Conservation (phyloP, 2,329 filamentous ascomycete species). For the Colletotrichum falcatum region DNA sequence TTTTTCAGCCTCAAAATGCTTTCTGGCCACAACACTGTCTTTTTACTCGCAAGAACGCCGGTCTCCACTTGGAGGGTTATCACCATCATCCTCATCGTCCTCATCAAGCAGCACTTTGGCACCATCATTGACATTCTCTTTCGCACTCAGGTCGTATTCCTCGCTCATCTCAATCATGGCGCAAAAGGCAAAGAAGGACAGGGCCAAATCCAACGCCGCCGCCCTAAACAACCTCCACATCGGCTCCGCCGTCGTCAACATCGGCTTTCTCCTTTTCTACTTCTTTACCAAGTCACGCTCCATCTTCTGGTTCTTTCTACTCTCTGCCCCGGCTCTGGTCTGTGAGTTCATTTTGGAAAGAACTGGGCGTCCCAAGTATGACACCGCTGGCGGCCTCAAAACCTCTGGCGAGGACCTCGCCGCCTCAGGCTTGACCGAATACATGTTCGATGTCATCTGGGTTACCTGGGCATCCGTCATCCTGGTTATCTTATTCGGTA, state of each 20-base stretch:
- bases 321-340: slow-evolving; percentile 79
- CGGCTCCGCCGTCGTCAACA: slow-evolving; percentile 78
- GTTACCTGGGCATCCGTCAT: slow-evolving; percentile 87
- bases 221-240: slow-evolving; percentile 86
- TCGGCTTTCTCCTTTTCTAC: slow-evolving; percentile 79
- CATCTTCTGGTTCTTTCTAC: slow-evolving; percentile 74
- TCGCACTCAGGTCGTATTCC: neutral
- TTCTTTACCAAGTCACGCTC: slow-evolving; percentile 74
- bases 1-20: slow-evolving; percentile 31
- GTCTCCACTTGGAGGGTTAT: slow-evolving; percentile 1
- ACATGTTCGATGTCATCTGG: slow-evolving; percentile 97
- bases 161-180: slow-evolving; percentile 57
- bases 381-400: slow-evolving; percentile 75
- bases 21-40: slow-evolving; percentile 27
- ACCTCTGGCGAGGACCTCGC: slow-evolving; percentile 88
- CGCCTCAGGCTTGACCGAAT: slow-evolving; percentile 90
- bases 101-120: slow-evolving; percentile 8
- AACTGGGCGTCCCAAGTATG: slow-evolving; percentile 82
- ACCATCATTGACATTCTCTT: slow-evolving; percentile 12
- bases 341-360: slow-evolving; percentile 90
- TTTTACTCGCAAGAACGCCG: slow-evolving; percentile 13
- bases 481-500: slow-evolving; percentile 81
- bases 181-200: slow-evolving; percentile 73
- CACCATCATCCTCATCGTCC: neutral
- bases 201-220: slow-evolving; percentile 81